These are phyloP conservation scores for Lunularia cruciata DNA, from an alignment of 225 moss, liverwort and hornwort species.

Conservation along the genomic window DNA sequence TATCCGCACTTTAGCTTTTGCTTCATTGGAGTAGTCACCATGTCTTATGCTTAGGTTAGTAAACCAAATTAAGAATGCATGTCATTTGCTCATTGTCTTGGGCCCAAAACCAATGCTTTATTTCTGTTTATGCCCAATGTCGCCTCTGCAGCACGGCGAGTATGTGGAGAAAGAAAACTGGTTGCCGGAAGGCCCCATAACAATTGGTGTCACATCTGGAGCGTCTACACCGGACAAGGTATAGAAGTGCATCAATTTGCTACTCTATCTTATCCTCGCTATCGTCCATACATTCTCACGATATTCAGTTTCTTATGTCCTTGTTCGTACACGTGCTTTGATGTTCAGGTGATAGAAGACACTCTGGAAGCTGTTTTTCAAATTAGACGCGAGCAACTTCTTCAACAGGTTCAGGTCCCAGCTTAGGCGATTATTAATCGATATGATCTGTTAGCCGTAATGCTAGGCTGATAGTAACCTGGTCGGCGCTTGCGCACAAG, in stretches of 20 bases:
- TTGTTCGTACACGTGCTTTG: too few relatives aligned
- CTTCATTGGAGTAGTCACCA: too few relatives aligned
- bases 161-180: slow-evolving; percentile 87
- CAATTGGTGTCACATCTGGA: slow-evolving; percentile 89
- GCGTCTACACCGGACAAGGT: slow-evolving; percentile 99
- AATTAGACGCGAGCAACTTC: slow-evolving; percentile 38
- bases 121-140: slow-evolving; percentile 8
- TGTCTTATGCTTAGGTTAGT: too few relatives aligned
- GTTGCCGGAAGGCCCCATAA: slow-evolving; percentile 84
- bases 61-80: too few relatives aligned
- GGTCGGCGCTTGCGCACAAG: neutral
- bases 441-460: neutral
- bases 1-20: too few relatives aligned
- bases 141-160: slow-evolving; percentile 69
- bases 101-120: neutral
- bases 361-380: slow-evolving; percentile 41
- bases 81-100: slow-evolving; percentile 1
- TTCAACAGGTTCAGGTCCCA: slow-evolving; percentile 20
- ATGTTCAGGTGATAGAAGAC: slow-evolving; percentile 48
- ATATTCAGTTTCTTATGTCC: too few relatives aligned
- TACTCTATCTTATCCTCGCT: too few relatives aligned
- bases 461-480: neutral
- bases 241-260: too few relatives aligned
- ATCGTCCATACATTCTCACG: too few relatives aligned
- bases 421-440: neutral